Percentiles rank a stretch among this genome's conserved stretches.
phyloP scores from a whole-genome alignment of 306 rosid species.

The Benincasa hispida region DNA sequence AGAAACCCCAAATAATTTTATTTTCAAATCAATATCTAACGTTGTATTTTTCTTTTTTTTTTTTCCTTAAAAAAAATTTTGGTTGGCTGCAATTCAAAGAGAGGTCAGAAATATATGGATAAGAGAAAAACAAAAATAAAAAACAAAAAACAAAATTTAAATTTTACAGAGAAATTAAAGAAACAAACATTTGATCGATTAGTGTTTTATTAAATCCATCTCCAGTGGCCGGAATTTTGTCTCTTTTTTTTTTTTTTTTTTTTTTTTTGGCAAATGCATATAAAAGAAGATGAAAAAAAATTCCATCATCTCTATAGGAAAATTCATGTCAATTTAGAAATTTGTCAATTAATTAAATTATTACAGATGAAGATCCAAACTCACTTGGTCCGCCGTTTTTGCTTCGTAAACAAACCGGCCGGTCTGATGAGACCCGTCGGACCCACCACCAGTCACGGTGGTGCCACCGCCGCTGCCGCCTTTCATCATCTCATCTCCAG shows the following conservation, averaged over 20 bases:
- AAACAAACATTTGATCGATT: not conserved
- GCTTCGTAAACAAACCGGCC: slow-evolving; percentile 34
- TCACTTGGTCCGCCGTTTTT: slow-evolving; percentile 49
- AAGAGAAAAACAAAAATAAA: not conserved
- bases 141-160: not conserved
- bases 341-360: slow-evolving; percentile 8
- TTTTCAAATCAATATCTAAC: not conserved
- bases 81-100: not conserved
- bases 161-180: not conserved
- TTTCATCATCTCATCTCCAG: slow-evolving; percentile 33
- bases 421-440: slow-evolving; percentile 26
- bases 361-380: slow-evolving; percentile 93
- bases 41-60: not conserved
- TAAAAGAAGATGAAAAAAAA: not conserved
- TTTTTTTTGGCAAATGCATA: not conserved
- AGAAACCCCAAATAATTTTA: not conserved
- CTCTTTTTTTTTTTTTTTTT: not conserved
- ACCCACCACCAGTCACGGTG: slow-evolving; percentile 17
- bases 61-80: not conserved
- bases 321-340: not conserved
- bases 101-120: not conserved
- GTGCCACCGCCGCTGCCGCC: not conserved
- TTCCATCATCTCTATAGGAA: not conserved
- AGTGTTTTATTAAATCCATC: not conserved
- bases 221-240: not conserved